A percentile compares a stretch with the other conserved stretches of the same genome.
These are phyloP conservation scores for Populus euphratica DNA, from an alignment of 345 rosid genomes.

Conservation along the genomic window DNA sequence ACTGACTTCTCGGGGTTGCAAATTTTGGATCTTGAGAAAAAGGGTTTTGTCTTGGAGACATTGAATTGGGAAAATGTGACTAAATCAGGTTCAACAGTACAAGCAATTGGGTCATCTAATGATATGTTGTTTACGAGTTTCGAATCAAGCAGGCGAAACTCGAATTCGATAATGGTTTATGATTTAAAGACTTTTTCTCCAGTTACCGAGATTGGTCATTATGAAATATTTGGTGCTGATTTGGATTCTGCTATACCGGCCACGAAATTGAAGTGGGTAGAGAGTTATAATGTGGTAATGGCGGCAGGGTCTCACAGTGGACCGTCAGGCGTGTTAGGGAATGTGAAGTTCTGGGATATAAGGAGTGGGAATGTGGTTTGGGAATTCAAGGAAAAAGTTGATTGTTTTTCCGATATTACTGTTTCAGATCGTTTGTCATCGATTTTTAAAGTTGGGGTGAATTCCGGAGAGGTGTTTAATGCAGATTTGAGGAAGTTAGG, in stretches of 20 bases:
- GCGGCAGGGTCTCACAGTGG: conserved; percentile 88
- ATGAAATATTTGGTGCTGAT: conserved; percentile 71
- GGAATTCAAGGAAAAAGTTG: conserved; percentile 70
- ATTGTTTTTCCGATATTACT: conserved; percentile 82
- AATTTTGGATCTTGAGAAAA: conserved; percentile 56
- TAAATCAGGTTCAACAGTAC: conserved; percentile 73
- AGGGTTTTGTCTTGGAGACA: conserved; percentile 53
- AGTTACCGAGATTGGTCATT: conserved; percentile 64
- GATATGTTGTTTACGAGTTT: conserved; percentile 72
- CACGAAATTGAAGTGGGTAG: conserved; percentile 71
- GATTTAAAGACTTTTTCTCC: conserved; percentile 57
- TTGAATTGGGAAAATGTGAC: conserved; percentile 70
- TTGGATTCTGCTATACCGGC: conserved; percentile 78
- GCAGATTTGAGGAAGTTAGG: conserved; percentile 66
- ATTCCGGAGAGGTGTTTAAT: conserved; percentile 64
- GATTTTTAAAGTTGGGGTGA: conserved; percentile 69
- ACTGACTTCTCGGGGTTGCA: conserved; percentile 85
- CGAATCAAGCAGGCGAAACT: conserved; percentile 86
- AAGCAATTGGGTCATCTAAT: conserved; percentile 65
- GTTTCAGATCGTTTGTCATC: conserved; percentile 65
- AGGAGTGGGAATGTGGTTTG: conserved; percentile 67
- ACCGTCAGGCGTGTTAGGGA: conserved; percentile 72
- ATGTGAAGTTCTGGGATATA: conserved; percentile 72
- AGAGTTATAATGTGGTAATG: conserved; percentile 57
- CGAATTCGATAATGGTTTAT: conserved; percentile 78